Base-by-base conservation (phyloP, 345 rosid species). In the Brassica incana region DNA sequence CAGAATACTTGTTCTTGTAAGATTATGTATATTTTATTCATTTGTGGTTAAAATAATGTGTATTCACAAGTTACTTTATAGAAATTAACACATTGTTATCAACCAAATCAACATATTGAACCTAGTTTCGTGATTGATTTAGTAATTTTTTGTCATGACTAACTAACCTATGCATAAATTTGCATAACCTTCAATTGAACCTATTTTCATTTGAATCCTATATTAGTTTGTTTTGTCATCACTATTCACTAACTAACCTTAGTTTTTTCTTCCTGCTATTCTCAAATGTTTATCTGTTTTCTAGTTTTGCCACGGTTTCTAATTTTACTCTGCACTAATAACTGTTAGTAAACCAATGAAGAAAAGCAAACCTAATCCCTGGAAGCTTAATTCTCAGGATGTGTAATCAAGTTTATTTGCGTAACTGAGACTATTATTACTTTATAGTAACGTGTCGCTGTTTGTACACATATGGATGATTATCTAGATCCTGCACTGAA, bases 401-500 rank as follows among this genome's bases (percentile, higher is more conserved):
- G 15, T 4, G 54, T 48, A 48, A 48, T 48, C 54, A 59, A 23
- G 64, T 23, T 23, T 59, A 59, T 59, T 8, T 59, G 58, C n/a
- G 58, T 59, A 59, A 23, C 14, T 59, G 32, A 23, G 14, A 59
- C 4, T 7, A 58, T 23, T 59, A 20, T 10, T 9, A 5, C 65
- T 25, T 60, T 23, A 40, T 11, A 59, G 33, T 18, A 27, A 38
- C 35, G 35, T 61, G 65, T 16, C 6, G 18, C 70, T 45, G 33
- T 58, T 25, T 70, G 67, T 61, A 35, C 5, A 56, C 78, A 89
- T 91, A 79, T 74, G 65, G 63, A 9, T 1, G 85, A 86, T 84
- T 83, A 85, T 58, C 84, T 75, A 59, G 92, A 89, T 79, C 85
- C 80, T 8, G 79, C 87, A 25, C 80, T 90, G 86, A 92, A 82